Percentiles rank a stretch among this genome's conserved stretches.
phyloP scores from a whole-genome alignment of 2,329 filamentous ascomycete genomes.

The Capronia americana region DNA sequence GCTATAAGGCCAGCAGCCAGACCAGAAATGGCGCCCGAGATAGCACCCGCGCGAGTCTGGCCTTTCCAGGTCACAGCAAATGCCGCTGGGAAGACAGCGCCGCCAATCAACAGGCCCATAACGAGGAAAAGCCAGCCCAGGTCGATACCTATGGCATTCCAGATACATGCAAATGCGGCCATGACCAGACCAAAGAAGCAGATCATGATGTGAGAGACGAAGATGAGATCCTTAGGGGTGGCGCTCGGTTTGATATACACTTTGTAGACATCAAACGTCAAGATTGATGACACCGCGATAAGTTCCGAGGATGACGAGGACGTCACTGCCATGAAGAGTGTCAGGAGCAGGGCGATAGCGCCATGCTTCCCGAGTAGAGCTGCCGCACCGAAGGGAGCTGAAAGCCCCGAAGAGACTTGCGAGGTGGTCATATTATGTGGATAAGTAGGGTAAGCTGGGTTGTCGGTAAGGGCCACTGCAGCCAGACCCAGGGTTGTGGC shows the following conservation, averaged over 20 bases:
- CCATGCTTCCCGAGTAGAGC: constrained; percentile 80
- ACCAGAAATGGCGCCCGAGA: constrained; percentile 67
- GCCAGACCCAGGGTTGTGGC: constrained; percentile 42
- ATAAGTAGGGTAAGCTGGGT: too few species aligned
- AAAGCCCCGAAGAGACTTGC: constrained; percentile 45
- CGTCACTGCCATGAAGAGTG: constrained; percentile 89
- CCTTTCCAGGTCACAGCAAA: constrained; percentile 80
- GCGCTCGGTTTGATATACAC: background rate
- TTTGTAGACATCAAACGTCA: too few species aligned
- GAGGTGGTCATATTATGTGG: too few species aligned
- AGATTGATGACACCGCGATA: too few species aligned
- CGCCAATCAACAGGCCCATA: constrained; percentile 86
- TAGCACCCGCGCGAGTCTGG: constrained; percentile 75
- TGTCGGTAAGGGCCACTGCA: too few species aligned
- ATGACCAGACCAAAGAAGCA: constrained; percentile 36
- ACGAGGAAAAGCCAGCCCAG: constrained; percentile 53
- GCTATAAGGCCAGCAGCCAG: too few species aligned
- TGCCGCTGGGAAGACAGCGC: constrained; percentile 80
- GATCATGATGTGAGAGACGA: constrained; percentile 36
- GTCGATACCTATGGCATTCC: constrained; percentile 40
- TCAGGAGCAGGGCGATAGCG: constrained; percentile 75
- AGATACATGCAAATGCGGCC: constrained; percentile 37
- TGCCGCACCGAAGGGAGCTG: constrained; percentile 66
- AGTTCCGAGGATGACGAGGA: constrained; percentile 47
- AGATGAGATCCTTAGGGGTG: background rate